phyloP scores from a whole-genome alignment of 257 asterid species.

The Forsythia viridissima region DNA sequence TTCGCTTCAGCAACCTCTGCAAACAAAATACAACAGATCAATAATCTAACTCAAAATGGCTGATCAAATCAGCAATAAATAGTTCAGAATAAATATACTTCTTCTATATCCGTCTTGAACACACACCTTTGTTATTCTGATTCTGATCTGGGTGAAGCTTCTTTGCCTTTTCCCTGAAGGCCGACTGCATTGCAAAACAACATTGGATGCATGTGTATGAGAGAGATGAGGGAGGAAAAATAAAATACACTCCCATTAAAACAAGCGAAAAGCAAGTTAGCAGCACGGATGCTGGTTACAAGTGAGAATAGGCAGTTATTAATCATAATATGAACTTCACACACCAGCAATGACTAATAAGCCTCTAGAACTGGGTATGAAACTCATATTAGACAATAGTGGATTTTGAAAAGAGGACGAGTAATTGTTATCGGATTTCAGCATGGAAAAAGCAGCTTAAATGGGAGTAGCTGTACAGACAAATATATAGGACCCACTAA shows the following conservation, averaged over 20 bases:
- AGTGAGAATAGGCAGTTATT: neutral
- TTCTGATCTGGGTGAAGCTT: constrained; percentile 96
- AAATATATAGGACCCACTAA: neutral
- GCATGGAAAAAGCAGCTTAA: neutral
- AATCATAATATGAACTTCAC: neutral
- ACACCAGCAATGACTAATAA: neutral
- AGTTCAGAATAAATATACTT: constrained; percentile 2
- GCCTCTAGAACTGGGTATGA: neutral
- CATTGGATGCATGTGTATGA: neutral
- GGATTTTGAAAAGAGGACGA: neutral
- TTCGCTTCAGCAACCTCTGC: constrained; percentile 84
- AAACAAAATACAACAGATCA: constrained; percentile 11
- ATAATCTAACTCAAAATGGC: neutral
- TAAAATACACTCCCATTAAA: neutral
- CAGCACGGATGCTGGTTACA: neutral
- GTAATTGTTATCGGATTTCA: neutral
- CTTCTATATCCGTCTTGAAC: neutral
- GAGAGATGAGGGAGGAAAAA: constrained; percentile 1
- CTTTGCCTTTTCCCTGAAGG: constrained; percentile 88
- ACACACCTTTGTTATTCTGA: constrained; percentile 71
- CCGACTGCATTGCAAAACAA: constrained; percentile 51
- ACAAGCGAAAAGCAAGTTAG: neutral
- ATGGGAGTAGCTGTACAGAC: neutral
- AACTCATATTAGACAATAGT: neutral
- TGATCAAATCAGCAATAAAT: constrained; percentile 13